A percentile compares a stretch with the other conserved stretches of the same genome.
Evolutionary conservation across 345 rosid genomes (phyloP).

Genomic region (Turritis glabra): DNA sequence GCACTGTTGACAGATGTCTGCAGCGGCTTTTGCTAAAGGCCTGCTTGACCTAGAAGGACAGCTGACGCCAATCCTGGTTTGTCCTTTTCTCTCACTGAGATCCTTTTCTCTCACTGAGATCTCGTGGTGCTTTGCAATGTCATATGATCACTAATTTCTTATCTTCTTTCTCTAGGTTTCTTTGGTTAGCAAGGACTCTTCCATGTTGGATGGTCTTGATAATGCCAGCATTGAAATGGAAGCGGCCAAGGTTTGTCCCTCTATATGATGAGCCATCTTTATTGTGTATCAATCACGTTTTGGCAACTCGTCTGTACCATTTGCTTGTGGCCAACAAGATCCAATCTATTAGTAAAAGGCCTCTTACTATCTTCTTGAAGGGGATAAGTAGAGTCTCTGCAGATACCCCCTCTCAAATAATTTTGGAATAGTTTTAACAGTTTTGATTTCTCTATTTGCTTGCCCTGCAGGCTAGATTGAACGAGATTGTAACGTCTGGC

Average conservation of each 20-base stretch:
- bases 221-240: slow-evolving; percentile 96
- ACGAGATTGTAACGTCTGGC: slow-evolving; percentile 76
- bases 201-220: slow-evolving; percentile 99
- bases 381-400: background rate
- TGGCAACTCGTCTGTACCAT: slow-evolving; percentile 1
- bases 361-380: background rate
- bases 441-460: slow-evolving; percentile 15
- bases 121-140: slow-evolving; percentile 11
- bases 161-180: slow-evolving; percentile 69
- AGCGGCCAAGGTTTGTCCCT: slow-evolving; percentile 82
- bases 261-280: background rate
- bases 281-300: slow-evolving; percentile 4
- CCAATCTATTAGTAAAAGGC: background rate
- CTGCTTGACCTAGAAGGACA: slow-evolving; percentile 99
- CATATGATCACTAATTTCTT: slow-evolving; percentile 6
- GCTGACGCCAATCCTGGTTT: slow-evolving; percentile 95
- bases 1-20: slow-evolving; percentile 83
- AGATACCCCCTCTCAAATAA: background rate
- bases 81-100: slow-evolving; percentile 28
- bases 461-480: slow-evolving; percentile 83
- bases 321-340: background rate
- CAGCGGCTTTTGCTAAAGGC: slow-evolving; percentile 99
- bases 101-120: slow-evolving; percentile 16
- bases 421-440: background rate
- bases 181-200: slow-evolving; percentile 99